Base-by-base conservation (phyloP, 2,329 filamentous ascomycete genomes). In the Ophiobolus disseminans region DNA sequence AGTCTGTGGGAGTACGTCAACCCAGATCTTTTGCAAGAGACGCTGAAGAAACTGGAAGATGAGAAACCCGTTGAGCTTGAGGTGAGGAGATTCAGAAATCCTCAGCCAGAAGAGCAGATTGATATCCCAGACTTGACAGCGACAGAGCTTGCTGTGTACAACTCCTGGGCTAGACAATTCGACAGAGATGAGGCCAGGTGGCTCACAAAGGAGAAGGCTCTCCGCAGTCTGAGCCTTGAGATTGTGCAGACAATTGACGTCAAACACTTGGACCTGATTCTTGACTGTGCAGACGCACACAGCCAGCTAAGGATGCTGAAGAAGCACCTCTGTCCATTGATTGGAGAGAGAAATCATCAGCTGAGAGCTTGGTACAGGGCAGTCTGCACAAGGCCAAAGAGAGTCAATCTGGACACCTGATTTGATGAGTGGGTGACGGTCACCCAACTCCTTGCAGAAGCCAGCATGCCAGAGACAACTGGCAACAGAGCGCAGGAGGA, bases 121-220 rank as follows among this genome's bases (percentile, higher is more conserved):
- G 17, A 36, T 13, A 36, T 36, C 17, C 34, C 17, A 16, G 16
- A 36, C 34, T 21, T 36, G 17, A 36, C 17, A 36, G 34, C 7
- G 16, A 21, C 17, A 36, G 34, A 36, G 34, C 34, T 36, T 13
- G 34, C 34, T 36, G 20, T 9, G 34, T 36, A 36, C 17, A 36
- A 36, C 17, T 17, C 34, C 13, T 36, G 17, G 34, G 17, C 14
- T 17, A 36, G 17, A 36, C 17, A 21, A 36, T 36, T 36, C 17
- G 17, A 36, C 17, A 11, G 34, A 19, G 17, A 36, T 5, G 17
- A 36, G 34, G 34, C 34, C n/a, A 36, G 17, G 34, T 36, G 7
- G 34, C 34, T 36, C 17, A 36, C 17, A 21, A 36, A 36, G 17
- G n/a, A 36, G 34, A 36, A 36, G 34, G 34, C 34, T 17, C 34